These are phyloP conservation scores for Scortechinia acanthostroma DNA, from an alignment of 2,329 filamentous ascomycete species.

Conservation along the genomic window DNA sequence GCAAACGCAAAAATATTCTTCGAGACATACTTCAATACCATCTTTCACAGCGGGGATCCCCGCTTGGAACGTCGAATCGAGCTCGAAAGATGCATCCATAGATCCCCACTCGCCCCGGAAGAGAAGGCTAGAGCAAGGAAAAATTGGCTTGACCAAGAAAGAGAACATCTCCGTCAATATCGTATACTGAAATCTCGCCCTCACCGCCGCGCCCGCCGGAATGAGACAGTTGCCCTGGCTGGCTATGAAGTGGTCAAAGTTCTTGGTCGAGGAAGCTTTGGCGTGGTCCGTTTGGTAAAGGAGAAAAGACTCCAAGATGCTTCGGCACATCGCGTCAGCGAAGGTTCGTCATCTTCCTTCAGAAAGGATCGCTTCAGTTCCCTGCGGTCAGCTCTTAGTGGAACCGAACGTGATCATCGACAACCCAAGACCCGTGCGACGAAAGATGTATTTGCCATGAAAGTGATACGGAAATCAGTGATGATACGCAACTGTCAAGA, in stretches of 20 bases:
- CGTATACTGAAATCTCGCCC: background rate
- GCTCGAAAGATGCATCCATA: background rate
- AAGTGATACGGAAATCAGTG: slow-evolving; percentile 86
- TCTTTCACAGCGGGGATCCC: background rate
- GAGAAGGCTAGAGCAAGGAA: background rate
- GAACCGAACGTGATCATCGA: background rate
- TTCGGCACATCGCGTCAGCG: background rate
- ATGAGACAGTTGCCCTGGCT: slow-evolving; percentile 25
- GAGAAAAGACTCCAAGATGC: slow-evolving; percentile 41
- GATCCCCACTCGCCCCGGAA: background rate
- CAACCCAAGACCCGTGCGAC: slow-evolving; percentile 2
- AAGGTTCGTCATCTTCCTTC: background rate
- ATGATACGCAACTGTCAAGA: slow-evolving; percentile 91
- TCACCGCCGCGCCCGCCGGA: background rate
- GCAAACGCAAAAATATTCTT: background rate
- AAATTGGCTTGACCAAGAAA: background rate
- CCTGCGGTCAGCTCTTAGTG: background rate
- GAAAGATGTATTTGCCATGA: slow-evolving; percentile 81
- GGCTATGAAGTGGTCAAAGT: slow-evolving; percentile 78
- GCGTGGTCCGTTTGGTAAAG: slow-evolving; percentile 78
- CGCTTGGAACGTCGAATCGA: background rate
- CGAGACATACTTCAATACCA: background rate
- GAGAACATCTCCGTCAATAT: background rate
- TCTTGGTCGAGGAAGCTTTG: slow-evolving; percentile 89
- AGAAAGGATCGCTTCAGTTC: background rate